Percentiles rank a stretch among this genome's conserved stretches.
phyloP scores from a whole-genome alignment of 2,329 filamentous ascomycete genomes.

The Penicillium sp. region DNA sequence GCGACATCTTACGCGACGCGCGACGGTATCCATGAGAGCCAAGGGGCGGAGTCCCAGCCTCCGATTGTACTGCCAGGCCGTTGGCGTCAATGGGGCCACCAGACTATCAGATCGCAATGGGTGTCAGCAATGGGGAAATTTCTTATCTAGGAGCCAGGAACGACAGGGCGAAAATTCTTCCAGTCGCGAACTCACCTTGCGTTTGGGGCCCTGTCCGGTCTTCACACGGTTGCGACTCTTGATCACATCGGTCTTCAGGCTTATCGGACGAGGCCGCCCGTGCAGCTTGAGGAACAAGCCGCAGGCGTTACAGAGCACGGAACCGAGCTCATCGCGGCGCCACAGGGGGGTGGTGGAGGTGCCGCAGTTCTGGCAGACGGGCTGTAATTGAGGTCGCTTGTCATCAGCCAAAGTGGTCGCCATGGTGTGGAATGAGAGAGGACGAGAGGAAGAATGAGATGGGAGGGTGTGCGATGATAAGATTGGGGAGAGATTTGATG shows the following conservation, averaged over 20 bases:
- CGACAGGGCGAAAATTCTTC: slow-evolving; percentile 25
- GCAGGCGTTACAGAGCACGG: slow-evolving; percentile 97
- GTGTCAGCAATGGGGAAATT: slow-evolving; percentile 26
- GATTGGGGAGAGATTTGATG: slow-evolving; percentile 40
- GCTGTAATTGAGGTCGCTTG: slow-evolving; percentile 67
- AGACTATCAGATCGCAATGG: slow-evolving; percentile 35
- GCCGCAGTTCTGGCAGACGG: slow-evolving; percentile 91
- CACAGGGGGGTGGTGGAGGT: slow-evolving; percentile 95
- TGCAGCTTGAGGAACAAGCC: slow-evolving; percentile 97
- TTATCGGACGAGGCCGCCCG: slow-evolving; percentile 87
- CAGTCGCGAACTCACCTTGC: slow-evolving; percentile 63
- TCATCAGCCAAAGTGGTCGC: slow-evolving; percentile 50
- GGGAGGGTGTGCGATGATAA: slow-evolving; percentile 9
- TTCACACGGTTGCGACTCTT: slow-evolving; percentile 99
- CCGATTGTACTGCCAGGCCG: slow-evolving; percentile 58
- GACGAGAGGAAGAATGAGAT: slow-evolving; percentile 18
- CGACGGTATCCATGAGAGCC: slow-evolving; percentile 59
- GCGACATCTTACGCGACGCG: slow-evolving; percentile 67
- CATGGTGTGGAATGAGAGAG: slow-evolving; percentile 33
- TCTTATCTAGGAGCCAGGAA: slow-evolving; percentile 23
- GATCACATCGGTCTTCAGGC: slow-evolving; percentile 97
- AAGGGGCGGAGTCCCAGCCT: slow-evolving; percentile 56
- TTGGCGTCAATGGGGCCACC: slow-evolving; percentile 50
- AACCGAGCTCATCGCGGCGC: slow-evolving; percentile 93
- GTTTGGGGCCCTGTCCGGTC: slow-evolving; percentile 74